Evolutionary conservation across 1,139 yeast genomes (phyloP), one percentile per base, ranked within the genome.

Genomic region (Magnusiomyces tetraspermus): DNA sequence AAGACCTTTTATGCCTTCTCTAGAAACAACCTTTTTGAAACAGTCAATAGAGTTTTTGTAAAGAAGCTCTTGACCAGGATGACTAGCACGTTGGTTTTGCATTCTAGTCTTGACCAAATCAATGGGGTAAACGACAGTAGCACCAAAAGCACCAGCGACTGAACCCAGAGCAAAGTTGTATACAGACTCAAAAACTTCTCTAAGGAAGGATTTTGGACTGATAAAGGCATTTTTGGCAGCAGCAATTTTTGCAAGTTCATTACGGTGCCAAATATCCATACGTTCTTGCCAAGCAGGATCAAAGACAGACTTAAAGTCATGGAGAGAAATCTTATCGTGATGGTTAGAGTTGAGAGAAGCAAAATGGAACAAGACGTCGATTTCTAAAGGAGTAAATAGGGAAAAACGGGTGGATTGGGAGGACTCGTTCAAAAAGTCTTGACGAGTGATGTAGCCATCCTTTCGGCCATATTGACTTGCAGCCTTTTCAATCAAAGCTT

Each of bases 131-230:
- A 92, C 98, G n/a, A 85, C 89, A 10, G 97, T 87, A 26, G 98
- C 97, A 60, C 98, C 98, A 70, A 92, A 83, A 65, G 97, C 95
- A 56, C 98, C 98, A 37, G 98, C 97, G 52, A 90, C 76, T 2
- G 97, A 89, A 30, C 98, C 98, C 57, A 92, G 74, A 49, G 86
- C 74, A 69, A 92, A 92, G 57, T 95, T 89, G 71, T 90, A 88
- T 52, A 83, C 76, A 2, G 96, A 87, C 65, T 87, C 95, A 64
- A 88, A 85, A 53, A 92, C 75, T 53, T 71, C 72, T 43, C 65
- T 59, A 17, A 73, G 51, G 56, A 73, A 73, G 36, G 70, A 63
- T 43, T 60, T 57, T 22, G 76, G 76, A 47, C 68, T 68, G 24
- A 56, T 46, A 28, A 68, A 60, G n/a, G 73, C 74, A 56, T 72